Conservation (phyloP, 2,329 filamentous ascomycete species). For the Stenocarpella maydis region DNA sequence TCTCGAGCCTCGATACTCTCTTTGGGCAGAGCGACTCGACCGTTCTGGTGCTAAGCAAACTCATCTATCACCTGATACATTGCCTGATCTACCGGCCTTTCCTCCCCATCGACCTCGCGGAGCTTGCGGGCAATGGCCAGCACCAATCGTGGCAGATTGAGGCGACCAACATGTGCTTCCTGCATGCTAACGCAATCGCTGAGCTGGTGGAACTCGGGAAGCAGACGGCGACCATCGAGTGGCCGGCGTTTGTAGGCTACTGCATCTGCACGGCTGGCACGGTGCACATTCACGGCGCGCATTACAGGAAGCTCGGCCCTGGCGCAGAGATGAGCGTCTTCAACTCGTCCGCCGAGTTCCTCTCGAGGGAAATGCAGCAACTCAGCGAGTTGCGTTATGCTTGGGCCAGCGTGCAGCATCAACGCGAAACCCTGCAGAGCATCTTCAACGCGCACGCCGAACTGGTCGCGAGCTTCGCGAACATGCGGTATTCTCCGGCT, state of each 20-base stretch:
- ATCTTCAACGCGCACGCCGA: constrained; percentile 83
- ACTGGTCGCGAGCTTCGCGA: constrained; percentile 76
- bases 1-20: constrained; percentile 76
- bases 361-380: constrained; percentile 82
- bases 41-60: constrained; percentile 80
- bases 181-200: constrained; percentile 87
- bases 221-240: constrained; percentile 78
- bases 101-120: constrained; percentile 82
- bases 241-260: constrained; percentile 87
- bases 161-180: constrained; percentile 84
- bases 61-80: constrained; percentile 87
- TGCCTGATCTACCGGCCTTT: constrained; percentile 89
- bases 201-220: constrained; percentile 83
- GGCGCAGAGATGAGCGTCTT: constrained; percentile 68
- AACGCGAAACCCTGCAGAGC: constrained; percentile 78
- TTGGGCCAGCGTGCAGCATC: constrained; percentile 82
- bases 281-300: constrained; percentile 85
- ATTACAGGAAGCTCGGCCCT: constrained; percentile 69
- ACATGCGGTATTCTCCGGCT: constrained; percentile 77
- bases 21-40: constrained; percentile 83
- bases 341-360: constrained; percentile 69
- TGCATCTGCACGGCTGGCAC: constrained; percentile 88
- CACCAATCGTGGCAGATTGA: constrained; percentile 95
- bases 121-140: constrained; percentile 80
- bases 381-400: constrained; percentile 76